Evolutionary conservation across 2,329 filamentous ascomycete species (phyloP).

Genomic region (Dichotomopilus funicola): DNA sequence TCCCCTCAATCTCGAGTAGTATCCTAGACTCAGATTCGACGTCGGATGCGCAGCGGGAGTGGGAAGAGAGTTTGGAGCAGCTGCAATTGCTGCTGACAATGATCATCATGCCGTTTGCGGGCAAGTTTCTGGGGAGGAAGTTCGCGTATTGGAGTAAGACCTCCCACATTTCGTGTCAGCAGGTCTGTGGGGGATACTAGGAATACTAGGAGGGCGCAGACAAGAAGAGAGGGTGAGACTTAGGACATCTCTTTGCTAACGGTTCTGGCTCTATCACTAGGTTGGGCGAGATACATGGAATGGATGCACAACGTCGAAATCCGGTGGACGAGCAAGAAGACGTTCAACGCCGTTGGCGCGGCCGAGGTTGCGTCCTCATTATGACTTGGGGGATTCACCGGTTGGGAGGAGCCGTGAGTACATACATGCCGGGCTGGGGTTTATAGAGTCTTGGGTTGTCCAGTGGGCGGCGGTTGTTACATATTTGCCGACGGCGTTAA

Average conservation of each 20-base stretch:
- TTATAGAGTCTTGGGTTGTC: not conserved
- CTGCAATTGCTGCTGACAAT: conserved; percentile 88
- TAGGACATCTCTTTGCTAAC: conserved; percentile 5
- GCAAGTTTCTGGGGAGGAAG: conserved; percentile 90
- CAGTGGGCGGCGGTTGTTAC: conserved; percentile 1
- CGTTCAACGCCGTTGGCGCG: conserved; percentile 57
- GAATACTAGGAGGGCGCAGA: no score
- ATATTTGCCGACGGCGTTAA: conserved; percentile 11
- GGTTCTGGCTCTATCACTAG: conserved; percentile 38
- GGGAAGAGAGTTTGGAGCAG: conserved; percentile 91
- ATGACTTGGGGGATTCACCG: conserved; percentile 28
- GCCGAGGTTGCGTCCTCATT: conserved; percentile 54
- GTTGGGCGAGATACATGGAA: conserved; percentile 89
- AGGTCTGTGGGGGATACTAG: no score
- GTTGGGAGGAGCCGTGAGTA: conserved; percentile 12
- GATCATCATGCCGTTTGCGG: conserved; percentile 87
- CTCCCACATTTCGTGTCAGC: not conserved
- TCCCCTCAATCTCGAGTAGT: conserved; percentile 54
- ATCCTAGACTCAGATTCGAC: conserved; percentile 46
- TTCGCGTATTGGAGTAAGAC: conserved; percentile 92
- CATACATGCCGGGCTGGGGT: not conserved
- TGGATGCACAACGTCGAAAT: conserved; percentile 84
- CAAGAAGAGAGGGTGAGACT: no score
- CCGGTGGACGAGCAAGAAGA: conserved; percentile 53
- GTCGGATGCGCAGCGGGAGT: conserved; percentile 88